phyloP scores from a whole-genome alignment of 2,329 filamentous ascomycete species.

The Neonectria neomacrospora region DNA sequence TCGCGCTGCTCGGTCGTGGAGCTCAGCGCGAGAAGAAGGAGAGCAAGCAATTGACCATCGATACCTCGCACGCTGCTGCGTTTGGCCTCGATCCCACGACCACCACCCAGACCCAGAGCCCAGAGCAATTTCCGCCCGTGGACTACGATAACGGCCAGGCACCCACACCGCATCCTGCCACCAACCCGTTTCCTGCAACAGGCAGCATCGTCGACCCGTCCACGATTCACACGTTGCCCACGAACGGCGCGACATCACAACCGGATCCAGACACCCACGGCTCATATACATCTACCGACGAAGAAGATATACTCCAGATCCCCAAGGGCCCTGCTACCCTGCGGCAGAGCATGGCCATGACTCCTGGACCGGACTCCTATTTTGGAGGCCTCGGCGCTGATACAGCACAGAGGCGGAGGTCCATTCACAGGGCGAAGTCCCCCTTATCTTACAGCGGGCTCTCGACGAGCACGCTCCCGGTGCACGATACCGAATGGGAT shows the following conservation, averaged over 20 bases:
- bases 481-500: slow-evolving; percentile 75
- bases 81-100: slow-evolving; percentile 34
- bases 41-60: slow-evolving; percentile 57
- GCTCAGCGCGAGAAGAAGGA: slow-evolving; percentile 70
- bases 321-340: slow-evolving; percentile 58
- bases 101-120: slow-evolving; percentile 36
- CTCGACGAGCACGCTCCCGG: slow-evolving; percentile 59
- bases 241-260: slow-evolving; percentile 19
- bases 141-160: slow-evolving; percentile 60
- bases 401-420: slow-evolving; percentile 57
- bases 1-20: slow-evolving; percentile 82
- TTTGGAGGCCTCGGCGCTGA: slow-evolving; percentile 58
- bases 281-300: slow-evolving; percentile 74
- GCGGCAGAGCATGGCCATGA: slow-evolving; percentile 56
- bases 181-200: slow-evolving; percentile 57
- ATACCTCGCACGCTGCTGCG: slow-evolving; percentile 49
- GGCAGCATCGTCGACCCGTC: slow-evolving; percentile 34
- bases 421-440: slow-evolving; percentile 66
- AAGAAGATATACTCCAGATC: slow-evolving; percentile 81
- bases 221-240: slow-evolving; percentile 30
- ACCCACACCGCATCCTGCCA: slow-evolving; percentile 57
- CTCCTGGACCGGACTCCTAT: slow-evolving; percentile 73
- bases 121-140: slow-evolving; percentile 48
- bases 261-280: slow-evolving; percentile 37
- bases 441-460: slow-evolving; percentile 68